Conservation (phyloP, 345 rosid species). For the Hibiscus syriacus region DNA sequence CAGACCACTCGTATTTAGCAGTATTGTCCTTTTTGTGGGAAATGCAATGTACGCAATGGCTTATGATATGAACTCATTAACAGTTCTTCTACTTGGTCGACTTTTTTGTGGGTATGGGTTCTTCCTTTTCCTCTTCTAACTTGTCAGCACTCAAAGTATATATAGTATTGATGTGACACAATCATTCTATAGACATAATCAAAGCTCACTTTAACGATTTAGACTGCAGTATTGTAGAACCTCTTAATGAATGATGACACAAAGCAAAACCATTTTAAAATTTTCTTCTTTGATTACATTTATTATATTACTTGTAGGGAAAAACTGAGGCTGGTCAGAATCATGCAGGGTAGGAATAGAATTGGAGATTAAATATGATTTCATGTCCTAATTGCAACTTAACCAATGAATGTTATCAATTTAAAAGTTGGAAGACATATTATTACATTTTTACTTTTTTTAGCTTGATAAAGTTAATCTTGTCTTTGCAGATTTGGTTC, state of each 20-base stretch:
- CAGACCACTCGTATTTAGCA: slow-evolving; percentile 93
- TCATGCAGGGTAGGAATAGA: neutral
- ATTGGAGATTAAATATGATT: neutral
- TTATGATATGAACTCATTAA: slow-evolving; percentile 66
- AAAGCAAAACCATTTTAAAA: neutral
- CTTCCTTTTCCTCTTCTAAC: slow-evolving; percentile 1
- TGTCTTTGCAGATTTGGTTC: slow-evolving; percentile 72
- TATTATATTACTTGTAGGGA: neutral
- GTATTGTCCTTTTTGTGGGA: slow-evolving; percentile 71
- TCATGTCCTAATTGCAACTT: neutral
- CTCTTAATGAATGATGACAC: neutral
- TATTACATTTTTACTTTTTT: neutral
- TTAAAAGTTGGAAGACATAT: neutral
- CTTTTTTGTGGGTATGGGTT: slow-evolving; percentile 87
- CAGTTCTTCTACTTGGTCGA: slow-evolving; percentile 76
- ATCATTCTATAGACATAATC: neutral
- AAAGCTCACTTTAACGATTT: neutral
- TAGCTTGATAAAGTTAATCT: slow-evolving; percentile 7
- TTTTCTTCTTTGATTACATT: neutral
- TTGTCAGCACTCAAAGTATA: neutral
- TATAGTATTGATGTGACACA: neutral
- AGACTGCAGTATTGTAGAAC: slow-evolving; percentile 1
- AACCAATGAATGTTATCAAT: neutral
- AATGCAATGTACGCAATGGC: slow-evolving; percentile 88
- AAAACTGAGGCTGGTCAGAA: neutral